Conservation (phyloP, 371 early-diverging fungal species). For the Mucor velutinosus region DNA sequence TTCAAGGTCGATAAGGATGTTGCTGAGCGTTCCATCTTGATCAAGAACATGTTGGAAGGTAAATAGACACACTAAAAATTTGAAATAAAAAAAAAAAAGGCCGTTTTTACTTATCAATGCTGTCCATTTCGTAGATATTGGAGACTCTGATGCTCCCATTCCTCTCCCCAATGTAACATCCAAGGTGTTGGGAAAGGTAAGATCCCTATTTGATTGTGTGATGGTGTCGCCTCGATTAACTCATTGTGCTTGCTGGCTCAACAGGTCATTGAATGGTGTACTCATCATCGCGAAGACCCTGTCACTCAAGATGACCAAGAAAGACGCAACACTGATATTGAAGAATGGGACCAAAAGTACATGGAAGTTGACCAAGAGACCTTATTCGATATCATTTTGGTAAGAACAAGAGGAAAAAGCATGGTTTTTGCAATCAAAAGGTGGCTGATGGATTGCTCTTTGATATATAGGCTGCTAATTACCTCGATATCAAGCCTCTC, state of each 20-base stretch:
- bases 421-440: not conserved
- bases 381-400: conserved; percentile 74
- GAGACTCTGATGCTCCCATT: conserved; percentile 73
- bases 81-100: not conserved
- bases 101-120: not conserved
- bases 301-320: conserved; percentile 62
- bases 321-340: conserved; percentile 72
- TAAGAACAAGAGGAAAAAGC: conserved; percentile 11
- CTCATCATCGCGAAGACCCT: conserved; percentile 77
- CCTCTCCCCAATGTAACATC: conserved; percentile 79
- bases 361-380: conserved; percentile 81
- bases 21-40: conserved; percentile 84
- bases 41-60: conserved; percentile 94
- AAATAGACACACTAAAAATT: not conserved
- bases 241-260: not conserved
- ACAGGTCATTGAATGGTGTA: conserved; percentile 82
- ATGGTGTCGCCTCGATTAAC: not conserved
- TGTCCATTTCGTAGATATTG: conserved; percentile 62
- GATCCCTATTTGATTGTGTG: not conserved
- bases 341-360: conserved; percentile 83
- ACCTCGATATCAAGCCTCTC: conserved; percentile 94
- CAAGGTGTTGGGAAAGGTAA: conserved; percentile 72
- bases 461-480: conserved; percentile 81
- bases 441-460: not conserved
- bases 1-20: conserved; percentile 82